Percentiles rank a stretch among this genome's conserved stretches.
Evolutionary conservation across 768 basidiomycete genomes (phyloP).

Genomic region (Ephemerocybe angulata): DNA sequence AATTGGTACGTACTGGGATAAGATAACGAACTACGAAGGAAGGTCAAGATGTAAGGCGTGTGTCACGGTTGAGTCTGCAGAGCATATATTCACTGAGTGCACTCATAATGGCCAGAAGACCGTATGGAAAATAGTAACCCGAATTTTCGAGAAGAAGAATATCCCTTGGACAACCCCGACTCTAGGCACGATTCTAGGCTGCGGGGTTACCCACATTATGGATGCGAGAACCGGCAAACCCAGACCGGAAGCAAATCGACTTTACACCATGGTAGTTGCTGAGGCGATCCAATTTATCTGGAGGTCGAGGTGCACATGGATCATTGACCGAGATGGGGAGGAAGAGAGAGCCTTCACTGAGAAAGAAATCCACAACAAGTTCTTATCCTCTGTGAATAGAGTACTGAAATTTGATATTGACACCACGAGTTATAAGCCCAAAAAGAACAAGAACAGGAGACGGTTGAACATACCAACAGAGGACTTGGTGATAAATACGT

Average conservation of each 20-base stretch:
- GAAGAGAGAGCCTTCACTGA: no score
- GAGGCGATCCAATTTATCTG: neutral
- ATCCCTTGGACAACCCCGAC: neutral
- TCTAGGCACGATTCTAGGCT: neutral
- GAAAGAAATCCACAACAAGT: no score
- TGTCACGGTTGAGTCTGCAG: neutral
- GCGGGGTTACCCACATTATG: neutral
- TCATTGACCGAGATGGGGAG: no score
- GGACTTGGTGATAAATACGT: no score
- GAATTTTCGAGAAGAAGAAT: neutral
- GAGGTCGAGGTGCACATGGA: no score
- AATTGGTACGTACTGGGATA: conserved; percentile 1
- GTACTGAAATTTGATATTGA: no score
- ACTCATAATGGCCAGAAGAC: neutral
- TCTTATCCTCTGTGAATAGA: no score
- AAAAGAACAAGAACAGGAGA: no score
- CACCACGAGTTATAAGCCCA: no score
- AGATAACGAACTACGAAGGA: neutral
- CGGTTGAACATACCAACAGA: no score
- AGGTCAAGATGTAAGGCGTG: neutral
- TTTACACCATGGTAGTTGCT: neutral
- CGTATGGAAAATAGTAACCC: neutral
- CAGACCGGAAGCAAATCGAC: neutral
- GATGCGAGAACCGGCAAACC: neutral
- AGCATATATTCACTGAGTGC: neutral